phyloP scores from a whole-genome alignment of 225 moss, liverwort and hornwort genomes.

The Polytrichum formosum region DNA sequence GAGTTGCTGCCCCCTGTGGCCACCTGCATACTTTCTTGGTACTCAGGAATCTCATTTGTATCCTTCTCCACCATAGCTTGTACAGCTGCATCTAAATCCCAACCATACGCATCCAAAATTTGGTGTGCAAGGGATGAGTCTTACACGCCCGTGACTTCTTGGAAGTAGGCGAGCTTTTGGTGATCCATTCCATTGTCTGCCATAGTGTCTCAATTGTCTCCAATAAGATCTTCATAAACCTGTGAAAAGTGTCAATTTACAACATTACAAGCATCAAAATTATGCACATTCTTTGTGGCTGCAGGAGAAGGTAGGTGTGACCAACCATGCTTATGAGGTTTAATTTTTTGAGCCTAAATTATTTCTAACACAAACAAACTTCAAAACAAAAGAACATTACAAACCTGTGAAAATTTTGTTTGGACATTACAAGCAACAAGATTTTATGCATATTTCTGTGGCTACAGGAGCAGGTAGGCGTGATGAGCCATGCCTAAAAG shows the following conservation, averaged over 20 bases:
- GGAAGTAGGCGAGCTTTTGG: slow-evolving; percentile 57
- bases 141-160: slow-evolving; percentile 78
- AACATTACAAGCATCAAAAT: no score
- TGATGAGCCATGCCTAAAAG: no score
- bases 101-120: slow-evolving; percentile 78
- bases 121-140: slow-evolving; percentile 59
- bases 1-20: slow-evolving; percentile 6
- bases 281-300: no score
- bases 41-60: slow-evolving; percentile 36
- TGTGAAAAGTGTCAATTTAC: neutral
- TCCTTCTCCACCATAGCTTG: slow-evolving; percentile 60
- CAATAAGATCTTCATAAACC: neutral
- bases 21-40: slow-evolving; percentile 34
- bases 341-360: no score
- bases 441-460: no score
- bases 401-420: no score
- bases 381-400: no score
- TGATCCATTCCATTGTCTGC: slow-evolving; percentile 34
- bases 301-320: no score
- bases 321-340: no score
- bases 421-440: no score
- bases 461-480: no score
- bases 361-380: no score
- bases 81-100: slow-evolving; percentile 83
- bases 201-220: slow-evolving; percentile 3